Conservation (phyloP, 768 basidiomycete species). For the Gloeophyllum trabeum region DNA sequence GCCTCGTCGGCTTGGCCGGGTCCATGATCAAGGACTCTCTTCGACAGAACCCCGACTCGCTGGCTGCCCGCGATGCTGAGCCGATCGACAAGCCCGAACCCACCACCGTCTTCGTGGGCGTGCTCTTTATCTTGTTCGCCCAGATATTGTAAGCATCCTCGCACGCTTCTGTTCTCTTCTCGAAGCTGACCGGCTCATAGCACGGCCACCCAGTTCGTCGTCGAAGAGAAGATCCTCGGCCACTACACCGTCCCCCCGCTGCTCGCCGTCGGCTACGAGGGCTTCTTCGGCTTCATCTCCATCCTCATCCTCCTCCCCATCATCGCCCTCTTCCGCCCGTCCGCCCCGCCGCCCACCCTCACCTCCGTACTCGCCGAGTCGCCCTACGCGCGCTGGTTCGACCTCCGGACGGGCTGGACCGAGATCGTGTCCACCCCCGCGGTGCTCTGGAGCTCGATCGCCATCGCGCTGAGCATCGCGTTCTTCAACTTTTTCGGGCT, state of each 20-base stretch:
- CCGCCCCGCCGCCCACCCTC: conserved; percentile 64
- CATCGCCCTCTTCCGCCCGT: conserved; percentile 49
- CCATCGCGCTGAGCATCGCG: conserved; percentile 40
- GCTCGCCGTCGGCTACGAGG: conserved; percentile 90
- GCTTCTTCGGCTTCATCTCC: conserved; percentile 78
- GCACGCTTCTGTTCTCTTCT: conserved; percentile 6
- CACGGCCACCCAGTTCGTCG: conserved; percentile 85
- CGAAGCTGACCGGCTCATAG: conserved; percentile 24
- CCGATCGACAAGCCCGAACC: conserved; percentile 40
- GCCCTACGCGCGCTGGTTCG: conserved; percentile 59
- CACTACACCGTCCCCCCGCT: conserved; percentile 81
- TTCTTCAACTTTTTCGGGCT: conserved; percentile 68
- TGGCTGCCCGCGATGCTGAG: conserved; percentile 15
- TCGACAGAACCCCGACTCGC: conserved; percentile 28
- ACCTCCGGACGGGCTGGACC: conserved; percentile 79
- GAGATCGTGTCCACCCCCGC: conserved; percentile 75
- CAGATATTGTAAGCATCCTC: conserved; percentile 71
- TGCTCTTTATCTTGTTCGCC: conserved; percentile 87
- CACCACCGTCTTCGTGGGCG: conserved; percentile 69
- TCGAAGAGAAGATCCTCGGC: conserved; percentile 94
- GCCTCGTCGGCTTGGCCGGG: conserved; percentile 79
- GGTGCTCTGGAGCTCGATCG: conserved; percentile 32
- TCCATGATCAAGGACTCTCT: conserved; percentile 73
- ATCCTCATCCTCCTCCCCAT: conserved; percentile 75
- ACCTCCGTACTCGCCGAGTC: conserved; percentile 44